These are phyloP conservation scores for Chalciporus piperatus DNA, from an alignment of 768 basidiomycete genomes.

Conservation along the genomic window DNA sequence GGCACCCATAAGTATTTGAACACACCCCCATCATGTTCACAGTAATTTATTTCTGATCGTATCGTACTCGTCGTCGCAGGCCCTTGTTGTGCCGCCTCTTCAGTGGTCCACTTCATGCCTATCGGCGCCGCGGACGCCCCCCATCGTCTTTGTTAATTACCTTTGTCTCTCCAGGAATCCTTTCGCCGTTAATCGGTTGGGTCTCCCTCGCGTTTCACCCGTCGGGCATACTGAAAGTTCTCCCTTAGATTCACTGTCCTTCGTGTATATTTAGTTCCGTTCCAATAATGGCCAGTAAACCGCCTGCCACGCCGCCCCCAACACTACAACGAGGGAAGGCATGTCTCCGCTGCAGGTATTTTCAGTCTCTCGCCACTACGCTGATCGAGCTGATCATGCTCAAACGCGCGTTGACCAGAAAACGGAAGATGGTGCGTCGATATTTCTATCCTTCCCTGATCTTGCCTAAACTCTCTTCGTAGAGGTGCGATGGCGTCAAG, in stretches of 20 bases:
- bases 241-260: constrained; percentile 18
- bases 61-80: constrained; percentile 12
- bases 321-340: constrained; percentile 68
- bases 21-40: constrained; percentile 27
- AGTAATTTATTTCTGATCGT: constrained; percentile 29
- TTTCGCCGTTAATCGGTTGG: constrained; percentile 7
- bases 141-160: constrained; percentile 12
- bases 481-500: constrained; percentile 78
- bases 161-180: background rate
- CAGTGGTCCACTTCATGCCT: constrained; percentile 24
- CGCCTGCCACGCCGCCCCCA: constrained; percentile 27
- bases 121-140: constrained; percentile 25
- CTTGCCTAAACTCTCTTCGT: constrained; percentile 13
- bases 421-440: constrained; percentile 62
- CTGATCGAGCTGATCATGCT: constrained; percentile 10
- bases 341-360: constrained; percentile 69
- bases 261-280: constrained; percentile 36
- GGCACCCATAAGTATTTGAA: constrained; percentile 30
- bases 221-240: background rate
- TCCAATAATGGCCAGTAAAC: constrained; percentile 36
- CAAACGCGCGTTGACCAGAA: constrained; percentile 38
- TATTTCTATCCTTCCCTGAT: background rate
- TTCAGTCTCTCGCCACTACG: constrained; percentile 8
- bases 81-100: constrained; percentile 1
- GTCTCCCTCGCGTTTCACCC: background rate